These are phyloP conservation scores for Aspergillus clavatus DNA, from an alignment of 2,329 filamentous ascomycete genomes.

Conservation along the genomic window DNA sequence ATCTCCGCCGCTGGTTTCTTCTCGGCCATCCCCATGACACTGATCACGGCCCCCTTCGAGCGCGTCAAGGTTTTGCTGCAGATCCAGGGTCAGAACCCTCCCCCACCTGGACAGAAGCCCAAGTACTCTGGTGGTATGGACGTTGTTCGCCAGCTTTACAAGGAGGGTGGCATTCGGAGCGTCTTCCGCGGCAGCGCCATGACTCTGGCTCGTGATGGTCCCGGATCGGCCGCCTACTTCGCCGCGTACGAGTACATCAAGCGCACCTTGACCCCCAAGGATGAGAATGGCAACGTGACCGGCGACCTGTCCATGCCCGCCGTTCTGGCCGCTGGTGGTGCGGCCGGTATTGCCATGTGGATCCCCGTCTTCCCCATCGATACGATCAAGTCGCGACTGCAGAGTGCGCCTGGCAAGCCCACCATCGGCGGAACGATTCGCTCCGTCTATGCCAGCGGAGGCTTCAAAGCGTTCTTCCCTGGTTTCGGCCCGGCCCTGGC, in stretches of 20 bases:
- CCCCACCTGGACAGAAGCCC: conserved; percentile 84
- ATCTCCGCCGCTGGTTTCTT: conserved; percentile 93
- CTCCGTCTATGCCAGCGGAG: conserved; percentile 77
- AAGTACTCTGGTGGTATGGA: conserved; percentile 83
- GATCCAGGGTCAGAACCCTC: conserved; percentile 85
- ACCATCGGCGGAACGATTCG: conserved; percentile 74
- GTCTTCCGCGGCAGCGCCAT: conserved; percentile 89
- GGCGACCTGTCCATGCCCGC: conserved; percentile 78
- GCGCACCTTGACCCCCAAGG: conserved; percentile 75
- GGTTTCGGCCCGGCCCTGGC: conserved; percentile 90
- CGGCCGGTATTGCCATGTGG: conserved; percentile 97
- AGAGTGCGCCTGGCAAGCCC: conserved; percentile 82
- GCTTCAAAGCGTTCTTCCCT: conserved; percentile 91
- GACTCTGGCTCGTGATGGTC: conserved; percentile 88
- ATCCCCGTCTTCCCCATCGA: conserved; percentile 97
- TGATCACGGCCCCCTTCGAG: conserved; percentile 98
- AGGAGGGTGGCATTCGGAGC: conserved; percentile 79
- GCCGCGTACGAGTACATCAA: conserved; percentile 97
- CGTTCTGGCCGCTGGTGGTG: conserved; percentile 79
- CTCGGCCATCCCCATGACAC: conserved; percentile 93
- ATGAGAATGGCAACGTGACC: conserved; percentile 65
- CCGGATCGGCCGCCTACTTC: conserved; percentile 92
- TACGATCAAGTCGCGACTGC: conserved; percentile 89
- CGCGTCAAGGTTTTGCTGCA: conserved; percentile 98
- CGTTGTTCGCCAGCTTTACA: conserved; percentile 89